These are phyloP conservation scores for Simmondsia chinensis DNA, from an alignment of 148 eudicot genomes.

Conservation along the genomic window DNA sequence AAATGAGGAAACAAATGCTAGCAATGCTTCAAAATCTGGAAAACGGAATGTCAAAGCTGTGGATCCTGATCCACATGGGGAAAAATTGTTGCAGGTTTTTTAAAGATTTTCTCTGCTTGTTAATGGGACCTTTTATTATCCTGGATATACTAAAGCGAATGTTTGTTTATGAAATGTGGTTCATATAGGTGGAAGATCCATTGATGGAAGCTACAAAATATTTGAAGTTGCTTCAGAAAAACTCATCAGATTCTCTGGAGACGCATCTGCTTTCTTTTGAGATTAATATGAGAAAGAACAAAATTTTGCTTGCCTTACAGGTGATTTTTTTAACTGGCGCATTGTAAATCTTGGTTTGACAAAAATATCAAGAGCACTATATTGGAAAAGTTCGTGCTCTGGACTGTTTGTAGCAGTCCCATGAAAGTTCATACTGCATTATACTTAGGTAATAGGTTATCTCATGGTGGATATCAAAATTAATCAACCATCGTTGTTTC, in stretches of 20 bases:
- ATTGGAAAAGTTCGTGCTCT: too few relatives aligned
- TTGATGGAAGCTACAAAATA: slow-evolving; percentile 88
- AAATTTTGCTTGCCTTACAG: slow-evolving; percentile 82
- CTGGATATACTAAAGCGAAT: too few relatives aligned
- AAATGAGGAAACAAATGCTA: slow-evolving; percentile 64
- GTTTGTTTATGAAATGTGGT: slow-evolving; percentile 1
- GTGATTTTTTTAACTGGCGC: slow-evolving; percentile 18
- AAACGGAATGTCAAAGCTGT: slow-evolving; percentile 73
- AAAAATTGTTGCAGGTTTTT: slow-evolving; percentile 75
- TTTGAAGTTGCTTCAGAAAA: slow-evolving; percentile 83
- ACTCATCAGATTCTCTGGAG: slow-evolving; percentile 75
- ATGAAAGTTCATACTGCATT: too few relatives aligned
- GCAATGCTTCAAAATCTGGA: slow-evolving; percentile 62
- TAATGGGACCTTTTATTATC: too few relatives aligned
- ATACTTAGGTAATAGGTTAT: too few relatives aligned
- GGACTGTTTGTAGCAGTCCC: not conserved
- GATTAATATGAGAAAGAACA: slow-evolving; percentile 88
- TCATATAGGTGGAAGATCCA: slow-evolving; percentile 79
- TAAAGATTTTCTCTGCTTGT: not conserved
- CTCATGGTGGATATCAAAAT: too few relatives aligned
- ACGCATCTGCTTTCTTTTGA: slow-evolving; percentile 87
- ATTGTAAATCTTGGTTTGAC: not conserved
- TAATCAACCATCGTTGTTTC: too few relatives aligned
- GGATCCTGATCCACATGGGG: slow-evolving; percentile 92
- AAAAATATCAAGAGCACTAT: not conserved